Evolutionary conservation across 345 rosid species (phyloP).

Genomic region (Hibiscus mutabilis): DNA sequence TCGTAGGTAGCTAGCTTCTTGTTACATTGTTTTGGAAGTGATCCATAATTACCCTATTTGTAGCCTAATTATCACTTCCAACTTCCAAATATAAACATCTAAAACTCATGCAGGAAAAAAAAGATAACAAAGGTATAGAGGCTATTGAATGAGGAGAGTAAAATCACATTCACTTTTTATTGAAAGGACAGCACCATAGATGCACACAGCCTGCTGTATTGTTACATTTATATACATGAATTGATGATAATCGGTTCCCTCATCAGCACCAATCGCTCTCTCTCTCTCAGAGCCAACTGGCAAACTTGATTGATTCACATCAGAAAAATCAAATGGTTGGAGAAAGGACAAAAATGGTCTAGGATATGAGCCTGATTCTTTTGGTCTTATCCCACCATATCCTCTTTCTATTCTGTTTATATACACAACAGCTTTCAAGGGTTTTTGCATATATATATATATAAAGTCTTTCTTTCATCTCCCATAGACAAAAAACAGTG

Average conservation of each 20-base stretch:
- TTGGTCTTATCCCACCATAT: conserved; percentile 23
- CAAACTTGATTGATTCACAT: neutral
- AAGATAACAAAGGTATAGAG: neutral
- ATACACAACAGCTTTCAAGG: neutral
- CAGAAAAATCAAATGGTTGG: neutral
- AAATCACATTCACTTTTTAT: conserved; percentile 3
- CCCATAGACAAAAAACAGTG: conserved; percentile 5
- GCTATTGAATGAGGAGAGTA: neutral
- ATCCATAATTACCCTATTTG: neutral
- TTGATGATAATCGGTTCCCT: conserved; percentile 14
- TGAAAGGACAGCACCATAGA: conserved; percentile 8
- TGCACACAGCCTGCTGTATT: conserved; percentile 4
- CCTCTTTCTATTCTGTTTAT: conserved; percentile 1
- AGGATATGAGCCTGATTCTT: conserved; percentile 18
- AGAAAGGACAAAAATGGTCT: conserved; percentile 37
- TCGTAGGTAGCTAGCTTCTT: neutral
- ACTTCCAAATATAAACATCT: neutral
- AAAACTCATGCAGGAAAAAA: too few species aligned
- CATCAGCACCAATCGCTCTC: neutral
- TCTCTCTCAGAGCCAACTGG: too few species aligned
- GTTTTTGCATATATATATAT: neutral
- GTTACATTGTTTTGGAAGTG: neutral
- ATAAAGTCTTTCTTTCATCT: neutral
- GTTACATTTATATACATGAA: conserved; percentile 13
- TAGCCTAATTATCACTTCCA: neutral